Base-by-base conservation (phyloP, 1,284 basidiomycete species). In the Sparassis latifolia region DNA sequence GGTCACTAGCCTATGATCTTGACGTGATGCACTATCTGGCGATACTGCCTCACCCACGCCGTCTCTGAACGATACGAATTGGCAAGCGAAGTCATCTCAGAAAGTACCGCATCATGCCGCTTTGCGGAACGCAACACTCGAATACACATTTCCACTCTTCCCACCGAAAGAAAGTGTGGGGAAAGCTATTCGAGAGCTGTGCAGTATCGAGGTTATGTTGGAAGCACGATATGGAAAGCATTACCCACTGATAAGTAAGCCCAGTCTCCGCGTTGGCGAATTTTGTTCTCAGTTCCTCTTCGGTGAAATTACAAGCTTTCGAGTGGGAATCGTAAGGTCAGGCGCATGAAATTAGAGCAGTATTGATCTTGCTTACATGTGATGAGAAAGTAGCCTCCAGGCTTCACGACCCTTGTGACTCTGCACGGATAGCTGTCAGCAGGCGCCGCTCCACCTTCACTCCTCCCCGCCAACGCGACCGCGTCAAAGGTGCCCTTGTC, bases 401-500 rank as follows among this genome's bases (percentile, higher is more conserved):
- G 74, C 59, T 76, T 82, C 30, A 92, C 70, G 45, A 91, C 65
- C 32, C 65, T 66, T 2, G 72, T 67, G 9, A 90, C 78, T 4
- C 82, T 79, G 32, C 60, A 58, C 3, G 87, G 84, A 66, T 95
- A 95, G 7, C 66, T 66, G 20, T 76, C 69, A 2, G 78, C 78
- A 2, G 87, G 83, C 0, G 75, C 71, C 39, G 60, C 64, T 9
- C 82, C 86, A 35, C 70, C 59, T 12, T 71, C 74, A 42, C 82
- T 78, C 58, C 82, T 83, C 47, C 78, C 77, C 47, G 80, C 83
- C 42, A 96, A 71, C 0, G 90, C 88, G 52, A 95, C 92, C 2
- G 92, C 92, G 62, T 96, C 92, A 58, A 84, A 90, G 0, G 92
- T 92, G 32, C 87, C 86, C 65, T 91, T 91, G 66, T 91, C 88